phyloP scores from a whole-genome alignment of 768 basidiomycete species.

The Krasilnikovozyma curviuscula region DNA sequence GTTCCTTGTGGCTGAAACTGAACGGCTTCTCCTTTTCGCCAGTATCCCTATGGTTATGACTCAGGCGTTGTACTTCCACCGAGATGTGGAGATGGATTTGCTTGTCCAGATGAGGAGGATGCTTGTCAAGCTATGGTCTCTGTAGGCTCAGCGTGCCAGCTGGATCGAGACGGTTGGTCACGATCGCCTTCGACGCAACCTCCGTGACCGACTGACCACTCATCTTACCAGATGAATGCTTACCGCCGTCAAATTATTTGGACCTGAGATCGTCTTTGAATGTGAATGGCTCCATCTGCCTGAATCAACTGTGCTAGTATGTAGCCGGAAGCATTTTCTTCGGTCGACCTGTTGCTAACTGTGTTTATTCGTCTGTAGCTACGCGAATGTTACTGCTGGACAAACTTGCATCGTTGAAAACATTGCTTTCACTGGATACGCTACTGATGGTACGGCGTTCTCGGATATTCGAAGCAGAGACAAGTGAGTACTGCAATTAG shows the following conservation, averaged over 20 bases:
- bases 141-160: slow-evolving; percentile 3
- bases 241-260: slow-evolving; percentile 43
- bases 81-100: neutral
- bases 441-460: slow-evolving; percentile 37
- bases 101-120: slow-evolving; percentile 8
- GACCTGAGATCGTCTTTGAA: slow-evolving; percentile 41
- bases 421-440: slow-evolving; percentile 55
- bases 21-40: neutral
- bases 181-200: neutral
- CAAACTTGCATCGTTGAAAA: slow-evolving; percentile 53
- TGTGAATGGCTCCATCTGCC: slow-evolving; percentile 62
- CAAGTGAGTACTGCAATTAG: slow-evolving; percentile 30
- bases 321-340: slow-evolving; percentile 1
- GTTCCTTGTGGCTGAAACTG: neutral
- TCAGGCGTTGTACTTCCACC: neutral
- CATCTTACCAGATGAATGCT: slow-evolving; percentile 48
- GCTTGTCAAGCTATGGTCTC: slow-evolving; percentile 1
- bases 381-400: slow-evolving; percentile 54
- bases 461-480: slow-evolving; percentile 58
- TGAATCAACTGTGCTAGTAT: slow-evolving; percentile 66
- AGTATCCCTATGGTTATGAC: slow-evolving; percentile 9
- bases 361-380: slow-evolving; percentile 31
- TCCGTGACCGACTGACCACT: neutral
- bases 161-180: slow-evolving; percentile 8
- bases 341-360: neutral